phyloP scores from a whole-genome alignment of 2,329 filamentous ascomycete species.

The Calycina marina region DNA sequence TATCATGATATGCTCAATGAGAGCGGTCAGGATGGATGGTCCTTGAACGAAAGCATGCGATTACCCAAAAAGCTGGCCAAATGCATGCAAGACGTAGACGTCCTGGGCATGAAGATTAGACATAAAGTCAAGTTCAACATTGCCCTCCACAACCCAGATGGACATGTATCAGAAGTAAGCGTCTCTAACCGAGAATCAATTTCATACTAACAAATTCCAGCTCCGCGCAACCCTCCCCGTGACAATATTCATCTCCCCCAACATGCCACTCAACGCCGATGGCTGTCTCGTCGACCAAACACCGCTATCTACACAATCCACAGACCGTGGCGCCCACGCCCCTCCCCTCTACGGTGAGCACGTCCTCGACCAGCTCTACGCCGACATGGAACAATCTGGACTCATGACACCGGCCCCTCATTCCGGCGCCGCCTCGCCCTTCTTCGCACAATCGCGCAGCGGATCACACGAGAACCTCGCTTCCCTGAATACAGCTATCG shows the following conservation, averaged over 20 bases:
- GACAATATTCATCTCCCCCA: constrained; percentile 90
- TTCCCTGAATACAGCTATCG: constrained; percentile 35
- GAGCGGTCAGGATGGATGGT: constrained; percentile 50
- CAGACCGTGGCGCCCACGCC: constrained; percentile 45
- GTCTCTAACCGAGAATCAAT: constrained; percentile 1
- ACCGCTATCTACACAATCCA: constrained; percentile 32
- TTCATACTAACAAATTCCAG: constrained; percentile 25
- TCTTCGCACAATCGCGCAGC: constrained; percentile 54
- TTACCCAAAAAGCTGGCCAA: constrained; percentile 69
- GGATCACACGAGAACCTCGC: constrained; percentile 72
- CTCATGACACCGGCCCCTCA: constrained; percentile 60
- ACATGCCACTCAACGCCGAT: constrained; percentile 75
- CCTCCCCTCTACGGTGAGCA: constrained; percentile 92
- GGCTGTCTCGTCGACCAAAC: constrained; percentile 59
- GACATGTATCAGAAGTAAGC: constrained; percentile 77
- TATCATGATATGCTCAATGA: constrained; percentile 58
- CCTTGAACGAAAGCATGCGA: constrained; percentile 44
- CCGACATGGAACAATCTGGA: constrained; percentile 68
- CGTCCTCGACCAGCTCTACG: constrained; percentile 78
- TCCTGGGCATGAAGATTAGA: constrained; percentile 76
- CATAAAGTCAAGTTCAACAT: constrained; percentile 90
- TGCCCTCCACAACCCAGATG: constrained; percentile 86
- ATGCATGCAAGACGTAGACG: constrained; percentile 82
- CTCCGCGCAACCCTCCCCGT: constrained; percentile 81
- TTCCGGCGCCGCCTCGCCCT: constrained; percentile 71